Conservation (phyloP, 2,329 filamentous ascomycete species). For the Fusarium equiseti region DNA sequence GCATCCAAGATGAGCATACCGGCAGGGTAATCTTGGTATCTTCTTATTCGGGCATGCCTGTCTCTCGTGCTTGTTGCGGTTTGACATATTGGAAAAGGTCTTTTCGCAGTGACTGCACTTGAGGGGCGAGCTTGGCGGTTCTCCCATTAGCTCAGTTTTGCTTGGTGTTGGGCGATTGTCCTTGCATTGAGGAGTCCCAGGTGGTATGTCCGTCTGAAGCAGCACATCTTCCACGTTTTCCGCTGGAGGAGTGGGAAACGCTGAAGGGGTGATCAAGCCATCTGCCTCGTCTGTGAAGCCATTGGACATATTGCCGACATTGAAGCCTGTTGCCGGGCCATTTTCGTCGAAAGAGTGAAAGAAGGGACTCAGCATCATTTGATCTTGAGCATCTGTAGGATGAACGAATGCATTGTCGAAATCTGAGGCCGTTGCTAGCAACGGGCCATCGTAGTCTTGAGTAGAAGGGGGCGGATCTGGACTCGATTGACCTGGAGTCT, state of each 20-base stretch:
- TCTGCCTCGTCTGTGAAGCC: not conserved
- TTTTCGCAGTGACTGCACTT: conserved; percentile 46
- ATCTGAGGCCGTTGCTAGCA: not conserved
- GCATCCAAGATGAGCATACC: conserved; percentile 42
- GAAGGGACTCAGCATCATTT: not conserved
- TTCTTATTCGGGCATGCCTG: conserved; percentile 46
- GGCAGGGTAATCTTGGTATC: conserved; percentile 43
- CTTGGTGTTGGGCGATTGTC: not conserved
- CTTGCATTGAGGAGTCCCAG: not conserved
- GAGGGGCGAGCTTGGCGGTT: conserved; percentile 20
- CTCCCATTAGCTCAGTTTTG: conserved; percentile 12
- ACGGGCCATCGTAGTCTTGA: not conserved
- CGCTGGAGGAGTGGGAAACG: not conserved
- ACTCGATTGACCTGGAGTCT: not conserved
- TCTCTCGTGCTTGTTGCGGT: conserved; percentile 51
- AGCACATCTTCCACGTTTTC: not conserved
- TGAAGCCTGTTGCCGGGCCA: not conserved
- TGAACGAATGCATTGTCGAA: not conserved
- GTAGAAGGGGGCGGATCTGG: not conserved
- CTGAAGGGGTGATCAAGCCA: not conserved
- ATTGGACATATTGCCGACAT: not conserved
- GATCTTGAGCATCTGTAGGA: not conserved
- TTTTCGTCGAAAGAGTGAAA: not conserved
- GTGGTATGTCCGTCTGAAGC: not conserved
- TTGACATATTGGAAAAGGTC: conserved; percentile 49